phyloP scores from a whole-genome alignment of 2,329 filamentous ascomycete genomes.

The Phoma sp. region DNA sequence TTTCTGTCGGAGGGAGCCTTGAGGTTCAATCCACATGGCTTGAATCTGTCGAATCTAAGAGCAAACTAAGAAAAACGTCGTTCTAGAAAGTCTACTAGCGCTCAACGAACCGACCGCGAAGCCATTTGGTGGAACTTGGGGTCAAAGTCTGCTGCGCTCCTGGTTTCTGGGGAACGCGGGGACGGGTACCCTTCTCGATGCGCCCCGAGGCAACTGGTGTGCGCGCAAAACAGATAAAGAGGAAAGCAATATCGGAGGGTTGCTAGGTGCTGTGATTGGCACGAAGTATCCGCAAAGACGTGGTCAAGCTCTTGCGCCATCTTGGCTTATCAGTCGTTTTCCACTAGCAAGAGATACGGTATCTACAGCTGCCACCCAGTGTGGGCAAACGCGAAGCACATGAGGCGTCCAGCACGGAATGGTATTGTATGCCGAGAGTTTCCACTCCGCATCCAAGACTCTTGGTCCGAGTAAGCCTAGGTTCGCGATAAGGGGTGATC shows the following conservation, averaged over 20 bases:
- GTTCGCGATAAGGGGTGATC: background rate
- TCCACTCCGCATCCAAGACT: conserved; percentile 7
- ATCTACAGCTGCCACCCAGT: background rate
- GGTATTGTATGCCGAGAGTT: background rate
- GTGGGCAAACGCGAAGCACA: background rate
- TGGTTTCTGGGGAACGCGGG: conserved; percentile 14
- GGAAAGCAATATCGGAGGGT: conserved; percentile 4
- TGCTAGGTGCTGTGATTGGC: background rate
- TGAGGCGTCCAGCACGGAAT: conserved; percentile 2
- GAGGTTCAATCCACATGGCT: conserved; percentile 16
- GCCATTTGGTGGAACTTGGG: conserved; percentile 3
- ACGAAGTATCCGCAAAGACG: conserved; percentile 5
- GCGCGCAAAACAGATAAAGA: background rate
- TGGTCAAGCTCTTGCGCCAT: conserved; percentile 1
- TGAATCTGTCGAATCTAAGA: background rate
- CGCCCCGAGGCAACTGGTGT: background rate
- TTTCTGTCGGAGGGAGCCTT: conserved; percentile 3
- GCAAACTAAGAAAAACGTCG: background rate
- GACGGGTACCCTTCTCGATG: background rate
- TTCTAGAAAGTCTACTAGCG: conserved; percentile 14
- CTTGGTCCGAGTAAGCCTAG: conserved; percentile 1
- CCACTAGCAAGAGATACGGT: conserved; percentile 5
- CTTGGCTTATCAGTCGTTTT: conserved; percentile 14
- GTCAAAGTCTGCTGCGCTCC: conserved; percentile 1
- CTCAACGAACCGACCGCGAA: background rate